Conservation (phyloP, 306 rosid species). For the Vigna unguiculata region DNA sequence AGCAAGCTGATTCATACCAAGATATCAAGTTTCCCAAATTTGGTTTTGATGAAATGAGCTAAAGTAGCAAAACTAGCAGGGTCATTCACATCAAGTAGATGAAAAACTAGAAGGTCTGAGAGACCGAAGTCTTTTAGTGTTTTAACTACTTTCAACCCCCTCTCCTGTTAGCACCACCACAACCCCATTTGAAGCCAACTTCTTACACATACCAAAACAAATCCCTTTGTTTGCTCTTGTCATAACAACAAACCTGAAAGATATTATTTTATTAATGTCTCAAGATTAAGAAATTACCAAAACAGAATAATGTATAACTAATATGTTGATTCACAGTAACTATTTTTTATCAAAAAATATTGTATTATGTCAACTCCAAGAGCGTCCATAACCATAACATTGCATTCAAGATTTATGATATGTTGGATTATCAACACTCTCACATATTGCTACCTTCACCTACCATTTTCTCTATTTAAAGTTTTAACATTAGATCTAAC, state of each 20-base stretch:
- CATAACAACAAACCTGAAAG: slow-evolving; percentile 50
- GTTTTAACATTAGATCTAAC: no score
- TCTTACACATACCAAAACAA: slow-evolving; percentile 48
- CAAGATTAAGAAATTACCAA: no score
- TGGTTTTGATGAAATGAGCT: slow-evolving; percentile 42
- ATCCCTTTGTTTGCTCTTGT: slow-evolving; percentile 55
- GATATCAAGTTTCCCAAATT: slow-evolving; percentile 56
- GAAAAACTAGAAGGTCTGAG: slow-evolving; percentile 42
- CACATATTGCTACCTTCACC: no score
- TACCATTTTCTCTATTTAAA: no score
- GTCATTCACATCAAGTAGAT: slow-evolving; percentile 54
- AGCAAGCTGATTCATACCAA: slow-evolving; percentile 40
- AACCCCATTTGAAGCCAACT: slow-evolving; percentile 44
- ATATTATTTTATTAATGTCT: no score
- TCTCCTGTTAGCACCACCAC: slow-evolving; percentile 48
- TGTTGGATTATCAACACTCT: no score
- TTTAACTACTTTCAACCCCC: slow-evolving; percentile 44
- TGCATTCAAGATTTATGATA: no score
- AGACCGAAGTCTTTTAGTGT: slow-evolving; percentile 38
- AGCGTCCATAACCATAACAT: no score
- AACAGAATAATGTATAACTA: no score
- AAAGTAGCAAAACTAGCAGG: slow-evolving; percentile 46
- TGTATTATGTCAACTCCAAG: no score
- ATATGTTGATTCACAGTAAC: no score
- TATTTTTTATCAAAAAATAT: no score